Evolutionary conservation across 2,329 filamentous ascomycete species (phyloP).

Genomic region (Pyricularia pennisetigena): DNA sequence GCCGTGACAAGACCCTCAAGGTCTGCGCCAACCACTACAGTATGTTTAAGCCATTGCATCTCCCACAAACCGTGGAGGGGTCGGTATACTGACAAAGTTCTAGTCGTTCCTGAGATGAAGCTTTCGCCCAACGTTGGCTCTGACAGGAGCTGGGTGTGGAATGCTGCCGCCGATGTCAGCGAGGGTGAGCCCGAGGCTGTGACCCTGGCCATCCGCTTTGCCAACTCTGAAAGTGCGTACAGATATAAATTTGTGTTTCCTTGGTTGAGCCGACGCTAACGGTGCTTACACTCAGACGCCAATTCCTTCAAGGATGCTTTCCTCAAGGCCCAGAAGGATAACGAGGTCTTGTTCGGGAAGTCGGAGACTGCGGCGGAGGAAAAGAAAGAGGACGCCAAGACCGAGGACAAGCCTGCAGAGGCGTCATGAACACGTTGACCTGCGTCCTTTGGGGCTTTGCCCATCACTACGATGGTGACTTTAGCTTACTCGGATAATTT

Average conservation of each 20-base stretch:
- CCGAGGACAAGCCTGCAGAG: slow-evolving; percentile 8
- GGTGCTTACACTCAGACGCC: slow-evolving; percentile 54
- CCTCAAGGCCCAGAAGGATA: slow-evolving; percentile 93
- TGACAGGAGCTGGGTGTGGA: slow-evolving; percentile 99
- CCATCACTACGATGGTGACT: not conserved
- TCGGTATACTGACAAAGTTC: not conserved
- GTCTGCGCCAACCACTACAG: slow-evolving; percentile 99
- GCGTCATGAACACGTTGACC: slow-evolving; percentile 8
- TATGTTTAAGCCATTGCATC: slow-evolving; percentile 38
- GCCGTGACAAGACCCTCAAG: slow-evolving; percentile 98
- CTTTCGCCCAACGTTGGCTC: slow-evolving; percentile 95
- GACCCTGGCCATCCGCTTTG: slow-evolving; percentile 94
- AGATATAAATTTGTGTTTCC: not conserved
- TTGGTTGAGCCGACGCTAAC: not conserved
- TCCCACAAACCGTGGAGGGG: not conserved
- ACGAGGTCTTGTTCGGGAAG: slow-evolving; percentile 72
- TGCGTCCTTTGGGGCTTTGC: not conserved
- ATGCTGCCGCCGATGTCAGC: slow-evolving; percentile 91
- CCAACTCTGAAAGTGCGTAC: slow-evolving; percentile 86
- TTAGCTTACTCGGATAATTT: not conserved
- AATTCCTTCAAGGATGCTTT: slow-evolving; percentile 97
- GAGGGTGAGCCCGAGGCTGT: slow-evolving; percentile 95
- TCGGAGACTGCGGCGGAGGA: slow-evolving; percentile 16
- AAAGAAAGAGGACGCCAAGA: slow-evolving; percentile 14
- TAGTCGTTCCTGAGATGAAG: slow-evolving; percentile 98